Conservation (phyloP, 2,329 filamentous ascomycete genomes). For the Botrytis deweyae region DNA sequence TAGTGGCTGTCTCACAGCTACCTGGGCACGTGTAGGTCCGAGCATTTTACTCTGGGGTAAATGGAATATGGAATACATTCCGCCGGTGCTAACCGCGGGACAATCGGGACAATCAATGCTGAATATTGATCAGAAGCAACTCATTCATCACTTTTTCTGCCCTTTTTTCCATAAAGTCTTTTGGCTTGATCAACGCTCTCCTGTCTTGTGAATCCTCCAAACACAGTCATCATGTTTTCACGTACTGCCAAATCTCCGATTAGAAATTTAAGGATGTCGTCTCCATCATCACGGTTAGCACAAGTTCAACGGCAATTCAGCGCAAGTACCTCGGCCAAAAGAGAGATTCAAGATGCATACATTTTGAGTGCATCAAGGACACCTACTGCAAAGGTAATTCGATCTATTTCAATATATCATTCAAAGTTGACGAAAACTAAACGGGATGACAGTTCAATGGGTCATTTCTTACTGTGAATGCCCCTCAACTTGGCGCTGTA, state of each 20-base stretch:
- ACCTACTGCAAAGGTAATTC: slow-evolving; percentile 75
- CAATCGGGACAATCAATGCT: slow-evolving; percentile 2
- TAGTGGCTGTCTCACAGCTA: neutral
- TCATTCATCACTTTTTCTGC: neutral
- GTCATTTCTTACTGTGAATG: slow-evolving; percentile 77
- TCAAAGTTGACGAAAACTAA: neutral
- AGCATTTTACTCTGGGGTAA: slow-evolving; percentile 6
- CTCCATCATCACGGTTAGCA: slow-evolving; percentile 42
- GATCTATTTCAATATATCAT: slow-evolving; percentile 40
- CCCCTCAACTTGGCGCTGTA: slow-evolving; percentile 82
- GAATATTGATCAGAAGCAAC: neutral
- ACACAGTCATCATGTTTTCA: slow-evolving; percentile 36
- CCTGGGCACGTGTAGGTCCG: neutral
- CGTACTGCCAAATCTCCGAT: slow-evolving; percentile 33
- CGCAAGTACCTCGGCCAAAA: slow-evolving; percentile 46
- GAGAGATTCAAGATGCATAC: slow-evolving; percentile 86
- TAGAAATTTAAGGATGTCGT: slow-evolving; percentile 28
- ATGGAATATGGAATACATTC: slow-evolving; percentile 7
- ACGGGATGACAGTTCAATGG: slow-evolving; percentile 78
- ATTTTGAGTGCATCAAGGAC: slow-evolving; percentile 89
- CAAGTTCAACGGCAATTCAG: slow-evolving; percentile 53
- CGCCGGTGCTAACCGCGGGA: slow-evolving; percentile 19
- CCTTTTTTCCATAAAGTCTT: neutral
- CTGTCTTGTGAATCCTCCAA: neutral
- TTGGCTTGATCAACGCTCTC: neutral